Base-by-base conservation (phyloP, 495 filamentous ascomycete species). In the Aspergillus mulundensis region DNA sequence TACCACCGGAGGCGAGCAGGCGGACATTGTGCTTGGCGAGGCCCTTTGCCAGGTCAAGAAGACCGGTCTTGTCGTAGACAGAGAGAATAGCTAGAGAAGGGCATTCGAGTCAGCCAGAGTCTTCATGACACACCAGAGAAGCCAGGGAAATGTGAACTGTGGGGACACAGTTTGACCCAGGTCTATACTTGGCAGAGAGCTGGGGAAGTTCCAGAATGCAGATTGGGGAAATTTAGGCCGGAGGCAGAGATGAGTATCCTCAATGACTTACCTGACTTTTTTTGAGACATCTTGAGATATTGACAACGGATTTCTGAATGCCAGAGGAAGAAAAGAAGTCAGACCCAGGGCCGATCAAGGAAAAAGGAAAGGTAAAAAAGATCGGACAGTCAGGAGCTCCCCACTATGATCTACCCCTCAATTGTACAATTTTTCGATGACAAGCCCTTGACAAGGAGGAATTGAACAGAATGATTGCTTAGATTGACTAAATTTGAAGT, bases 51-150 rank as follows among this genome's bases (percentile, higher is more conserved):
- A 98, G 81, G 74, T 98, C 94, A 42, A 98, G 77, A 54, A 98
- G 82, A 49, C 94, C 94, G 52, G 92, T 96, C 87, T 98, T 98
- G 79, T 98, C 89, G 68, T 92, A 97, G 78, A 97, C 95, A 61
- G 91, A 96, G 66, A 98, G 82, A 65, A 98, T 97, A 40, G 94
- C 94, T 87, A 76, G 79, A 51, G 19, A 39, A 19, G 53, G 30
- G 20, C 8, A 39, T 28, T 16, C 12, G 47, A 47, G 38, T 66
- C 38, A 60, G 36, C 52, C 41, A 54, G 45, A 53, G 20, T 25
- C 56, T 50, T 23, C 45, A 52, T 12, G 7, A 36, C 11, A 48
- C 18, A 38, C 3, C 41, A 58, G 10, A 42, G 45, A 47, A 23
- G 54, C 20, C 53, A 43, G 44, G 56, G 54, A 45, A 46, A 47